phyloP scores from a whole-genome alignment of 345 rosid species.

The Euphorbia tirucalli region DNA sequence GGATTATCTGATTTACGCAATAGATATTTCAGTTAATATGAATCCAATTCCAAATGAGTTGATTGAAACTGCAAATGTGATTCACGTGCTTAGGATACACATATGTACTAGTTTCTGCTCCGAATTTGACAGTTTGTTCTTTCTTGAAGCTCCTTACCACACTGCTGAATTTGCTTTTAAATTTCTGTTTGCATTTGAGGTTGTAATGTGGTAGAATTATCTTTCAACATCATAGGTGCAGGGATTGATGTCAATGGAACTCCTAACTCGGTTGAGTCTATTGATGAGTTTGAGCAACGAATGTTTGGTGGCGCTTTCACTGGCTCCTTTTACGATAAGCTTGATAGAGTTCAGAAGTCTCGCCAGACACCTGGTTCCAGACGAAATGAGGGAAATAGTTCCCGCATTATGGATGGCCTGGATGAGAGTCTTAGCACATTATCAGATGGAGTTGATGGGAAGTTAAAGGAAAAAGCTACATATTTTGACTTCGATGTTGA shows the following conservation, averaged over 20 bases:
- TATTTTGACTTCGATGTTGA: slow-evolving; percentile 32
- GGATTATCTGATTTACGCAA: neutral
- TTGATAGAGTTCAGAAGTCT: slow-evolving; percentile 14
- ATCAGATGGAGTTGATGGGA: slow-evolving; percentile 49
- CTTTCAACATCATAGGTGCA: slow-evolving; percentile 10
- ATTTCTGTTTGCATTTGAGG: neutral
- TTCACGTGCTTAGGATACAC: neutral
- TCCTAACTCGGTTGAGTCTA: slow-evolving; percentile 15
- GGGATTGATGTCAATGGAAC: too few species aligned
- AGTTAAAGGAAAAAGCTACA: slow-evolving; percentile 43
- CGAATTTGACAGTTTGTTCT: neutral
- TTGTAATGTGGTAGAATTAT: neutral
- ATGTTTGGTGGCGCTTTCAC: slow-evolving; percentile 35
- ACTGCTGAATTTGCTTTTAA: neutral
- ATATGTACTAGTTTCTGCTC: neutral
- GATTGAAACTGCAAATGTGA: neutral
- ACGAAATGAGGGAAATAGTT: slow-evolving; percentile 1
- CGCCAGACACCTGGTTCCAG: neutral
- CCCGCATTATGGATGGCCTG: neutral
- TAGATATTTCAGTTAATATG: neutral
- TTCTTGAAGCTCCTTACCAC: neutral
- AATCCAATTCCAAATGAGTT: neutral
- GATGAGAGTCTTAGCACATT: slow-evolving; percentile 16
- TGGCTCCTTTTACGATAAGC: slow-evolving; percentile 17
- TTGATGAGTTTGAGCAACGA: slow-evolving; percentile 36